Conservation (phyloP, 1,139 yeast genomes). For the Lodderomyces margitis region DNA sequence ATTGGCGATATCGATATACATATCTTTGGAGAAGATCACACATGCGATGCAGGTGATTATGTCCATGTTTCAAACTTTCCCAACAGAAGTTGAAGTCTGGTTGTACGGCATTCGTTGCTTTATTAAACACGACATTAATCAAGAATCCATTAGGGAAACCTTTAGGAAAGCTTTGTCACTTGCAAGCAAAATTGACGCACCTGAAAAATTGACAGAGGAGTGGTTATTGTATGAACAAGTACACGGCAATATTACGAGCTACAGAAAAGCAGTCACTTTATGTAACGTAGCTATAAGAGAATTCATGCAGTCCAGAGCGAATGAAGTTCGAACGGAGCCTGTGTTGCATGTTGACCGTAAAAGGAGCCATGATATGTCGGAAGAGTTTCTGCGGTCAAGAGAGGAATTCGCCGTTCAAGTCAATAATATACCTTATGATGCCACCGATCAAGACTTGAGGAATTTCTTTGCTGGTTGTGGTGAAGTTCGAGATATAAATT, state of each 20-base stretch:
- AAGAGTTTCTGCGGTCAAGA: conserved; percentile 41
- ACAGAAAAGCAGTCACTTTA: conserved; percentile 21
- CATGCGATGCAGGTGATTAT: conserved; percentile 28
- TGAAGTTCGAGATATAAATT: conserved; percentile 29
- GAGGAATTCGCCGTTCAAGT: conserved; percentile 56
- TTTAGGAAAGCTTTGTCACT: conserved; percentile 32
- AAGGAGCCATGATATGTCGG: conserved; percentile 9
- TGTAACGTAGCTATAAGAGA: conserved; percentile 7
- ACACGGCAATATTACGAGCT: conserved; percentile 28
- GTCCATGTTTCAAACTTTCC: conserved; percentile 26
- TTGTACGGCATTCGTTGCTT: conserved; percentile 27
- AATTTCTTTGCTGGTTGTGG: conserved; percentile 65
- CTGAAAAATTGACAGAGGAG: conserved; percentile 50
- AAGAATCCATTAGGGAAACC: conserved; percentile 20
- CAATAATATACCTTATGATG: conserved; percentile 30
- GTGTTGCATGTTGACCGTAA: conserved; percentile 4
- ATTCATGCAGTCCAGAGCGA: background rate
- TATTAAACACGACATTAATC: conserved; percentile 30
- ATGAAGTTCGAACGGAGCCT: background rate
- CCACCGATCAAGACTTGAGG: conserved; percentile 32
- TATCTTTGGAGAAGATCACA: conserved; percentile 22
- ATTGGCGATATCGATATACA: conserved; percentile 30
- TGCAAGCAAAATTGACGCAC: conserved; percentile 42
- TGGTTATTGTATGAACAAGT: conserved; percentile 41
- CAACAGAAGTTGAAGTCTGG: conserved; percentile 48